Conservation (phyloP, 495 filamentous ascomycete genomes). For the Lichenothelia convexa region DNA sequence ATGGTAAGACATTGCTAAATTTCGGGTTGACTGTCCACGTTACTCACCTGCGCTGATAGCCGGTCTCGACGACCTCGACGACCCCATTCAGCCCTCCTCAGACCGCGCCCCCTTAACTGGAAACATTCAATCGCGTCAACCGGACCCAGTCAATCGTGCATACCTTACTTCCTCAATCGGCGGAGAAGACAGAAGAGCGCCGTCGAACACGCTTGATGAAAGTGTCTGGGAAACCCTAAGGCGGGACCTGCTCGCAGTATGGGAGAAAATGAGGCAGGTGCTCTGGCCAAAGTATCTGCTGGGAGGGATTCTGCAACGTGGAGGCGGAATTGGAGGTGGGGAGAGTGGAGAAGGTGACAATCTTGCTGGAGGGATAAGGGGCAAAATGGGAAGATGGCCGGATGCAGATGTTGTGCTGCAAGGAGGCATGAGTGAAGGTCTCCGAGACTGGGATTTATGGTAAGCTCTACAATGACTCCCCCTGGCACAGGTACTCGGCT, state of each 20-base stretch:
- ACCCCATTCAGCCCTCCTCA: constrained; percentile 53
- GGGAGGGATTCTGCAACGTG: constrained; percentile 42
- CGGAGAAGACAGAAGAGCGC: constrained; percentile 86
- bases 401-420: constrained; percentile 53
- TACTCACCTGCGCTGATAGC: constrained; percentile 27
- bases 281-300: constrained; percentile 91
- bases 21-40: not conserved
- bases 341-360: constrained; percentile 46
- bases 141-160: constrained; percentile 28
- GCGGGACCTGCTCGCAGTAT: constrained; percentile 78
- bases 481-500: no score
- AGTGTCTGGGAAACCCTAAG: constrained; percentile 87
- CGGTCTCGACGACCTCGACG: constrained; percentile 78
- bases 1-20: constrained; percentile 37
- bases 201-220: constrained; percentile 90
- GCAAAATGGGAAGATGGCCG: constrained; percentile 47
- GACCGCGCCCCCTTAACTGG: constrained; percentile 63
- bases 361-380: constrained; percentile 45
- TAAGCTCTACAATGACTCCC: constrained; percentile 16
- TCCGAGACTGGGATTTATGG: constrained; percentile 97
- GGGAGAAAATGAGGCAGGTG: constrained; percentile 97
- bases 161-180: constrained; percentile 78
- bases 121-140: constrained; percentile 47
- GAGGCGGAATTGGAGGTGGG: constrained; percentile 50
- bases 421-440: constrained; percentile 66